Evolutionary conservation across 1,284 basidiomycete species (phyloP).

Genomic region (Kwoniella shivajii): DNA sequence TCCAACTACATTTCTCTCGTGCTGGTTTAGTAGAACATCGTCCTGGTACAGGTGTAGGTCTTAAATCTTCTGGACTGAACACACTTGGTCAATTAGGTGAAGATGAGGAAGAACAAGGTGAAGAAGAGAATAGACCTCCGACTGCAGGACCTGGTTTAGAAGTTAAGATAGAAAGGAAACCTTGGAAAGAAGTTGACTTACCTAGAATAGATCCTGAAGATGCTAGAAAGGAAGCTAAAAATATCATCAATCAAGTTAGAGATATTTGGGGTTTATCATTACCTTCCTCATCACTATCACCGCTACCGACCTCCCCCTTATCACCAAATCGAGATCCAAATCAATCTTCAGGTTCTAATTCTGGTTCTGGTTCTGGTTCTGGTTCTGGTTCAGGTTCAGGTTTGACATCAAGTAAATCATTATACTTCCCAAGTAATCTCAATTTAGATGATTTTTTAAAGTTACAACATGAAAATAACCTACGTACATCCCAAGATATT

Average conservation of each 20-base stretch:
- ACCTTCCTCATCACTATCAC: conserved; percentile 16
- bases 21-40: conserved; percentile 39
- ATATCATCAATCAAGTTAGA: conserved; percentile 21
- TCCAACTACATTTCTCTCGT: conserved; percentile 49
- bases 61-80: conserved; percentile 13
- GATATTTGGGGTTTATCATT: conserved; percentile 27
- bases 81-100: background rate
- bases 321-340: no score
- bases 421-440: conserved; percentile 19
- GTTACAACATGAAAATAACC: background rate
- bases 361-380: no score
- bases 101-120: conserved; percentile 35
- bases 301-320: no score
- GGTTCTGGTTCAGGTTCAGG: background rate
- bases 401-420: conserved; percentile 10
- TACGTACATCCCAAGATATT: conserved; percentile 18
- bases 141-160: background rate
- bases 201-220: conserved; percentile 29
- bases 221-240: conserved; percentile 35
- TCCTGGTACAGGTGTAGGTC: conserved; percentile 40
- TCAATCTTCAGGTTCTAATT: no score
- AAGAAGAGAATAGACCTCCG: conserved; percentile 27
- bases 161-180: conserved; percentile 18
- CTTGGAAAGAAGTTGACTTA: conserved; percentile 48
- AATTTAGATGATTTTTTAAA: conserved; percentile 2